Conservation (phyloP, 768 basidiomycete genomes). For the Vishniacozyma victoriae region DNA sequence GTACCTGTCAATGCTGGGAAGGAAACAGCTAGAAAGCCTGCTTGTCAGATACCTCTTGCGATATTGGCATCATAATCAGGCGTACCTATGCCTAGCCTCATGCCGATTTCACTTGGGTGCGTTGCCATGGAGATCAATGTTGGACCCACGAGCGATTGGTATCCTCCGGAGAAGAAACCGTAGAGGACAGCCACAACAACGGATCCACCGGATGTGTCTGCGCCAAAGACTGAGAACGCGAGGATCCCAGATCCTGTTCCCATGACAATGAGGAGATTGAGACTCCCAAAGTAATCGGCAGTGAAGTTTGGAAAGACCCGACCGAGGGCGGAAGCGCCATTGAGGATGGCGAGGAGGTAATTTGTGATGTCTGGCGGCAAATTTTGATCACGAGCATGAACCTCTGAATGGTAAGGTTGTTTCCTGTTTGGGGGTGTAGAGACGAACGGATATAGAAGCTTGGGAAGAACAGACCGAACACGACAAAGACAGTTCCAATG, state of each 20-base stretch:
- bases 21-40: conserved; percentile 24
- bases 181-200: conserved; percentile 36
- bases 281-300: conserved; percentile 20
- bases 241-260: conserved; percentile 18
- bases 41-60: neutral
- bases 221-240: conserved; percentile 25
- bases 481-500: conserved; percentile 11
- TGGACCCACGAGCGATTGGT: conserved; percentile 30
- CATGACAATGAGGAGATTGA: conserved; percentile 21
- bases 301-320: conserved; percentile 22
- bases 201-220: conserved; percentile 23
- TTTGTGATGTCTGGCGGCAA: no score
- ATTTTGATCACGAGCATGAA: no score
- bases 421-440: no score
- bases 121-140: conserved; percentile 30
- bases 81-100: conserved; percentile 21
- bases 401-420: no score
- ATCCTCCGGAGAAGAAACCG: conserved; percentile 41
- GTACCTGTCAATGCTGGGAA: conserved; percentile 34
- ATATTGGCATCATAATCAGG: no score
- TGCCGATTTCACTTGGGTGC: conserved; percentile 30
- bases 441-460: no score
- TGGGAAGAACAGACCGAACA: conserved; percentile 27
- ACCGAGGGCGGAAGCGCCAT: conserved; percentile 26
- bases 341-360: conserved; percentile 27